A percentile compares a stretch with the other conserved stretches of the same genome.
Conservation (phyloP, 805 yeast genomes). For the Cyberlindnera meyerae region DNA sequence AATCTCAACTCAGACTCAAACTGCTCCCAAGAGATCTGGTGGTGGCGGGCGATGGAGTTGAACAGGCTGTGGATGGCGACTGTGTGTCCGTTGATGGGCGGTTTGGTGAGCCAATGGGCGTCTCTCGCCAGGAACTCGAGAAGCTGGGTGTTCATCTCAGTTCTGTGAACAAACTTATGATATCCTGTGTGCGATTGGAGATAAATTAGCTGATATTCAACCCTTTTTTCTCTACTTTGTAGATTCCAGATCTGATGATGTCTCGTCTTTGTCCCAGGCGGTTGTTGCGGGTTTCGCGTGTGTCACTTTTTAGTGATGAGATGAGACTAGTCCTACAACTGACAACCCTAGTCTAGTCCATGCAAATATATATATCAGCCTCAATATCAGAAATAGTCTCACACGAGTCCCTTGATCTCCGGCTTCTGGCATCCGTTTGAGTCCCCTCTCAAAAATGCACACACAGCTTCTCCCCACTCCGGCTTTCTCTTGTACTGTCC, state of each 20-base stretch:
- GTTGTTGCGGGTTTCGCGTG: too few species aligned
- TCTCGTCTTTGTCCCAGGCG: background rate
- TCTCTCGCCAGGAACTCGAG: constrained; percentile 12
- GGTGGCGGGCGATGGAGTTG: constrained; percentile 3
- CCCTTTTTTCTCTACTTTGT: too few species aligned
- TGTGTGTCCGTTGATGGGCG: constrained; percentile 16
- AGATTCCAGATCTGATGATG: background rate
- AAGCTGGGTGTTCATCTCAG: too few species aligned
- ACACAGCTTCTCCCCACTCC: constrained; percentile 69
- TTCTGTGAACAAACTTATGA: too few species aligned
- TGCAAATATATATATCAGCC: background rate
- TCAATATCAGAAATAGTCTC: too few species aligned
- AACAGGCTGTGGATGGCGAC: constrained; percentile 12
- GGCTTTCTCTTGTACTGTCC: constrained; percentile 58
- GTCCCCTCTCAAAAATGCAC: constrained; percentile 35
- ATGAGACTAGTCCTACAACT: too few species aligned
- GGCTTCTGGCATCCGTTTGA: constrained; percentile 30
- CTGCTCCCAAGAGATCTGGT: constrained; percentile 3
- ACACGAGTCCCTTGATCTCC: constrained; percentile 13
- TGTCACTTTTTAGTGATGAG: too few species aligned
- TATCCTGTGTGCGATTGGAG: too few species aligned
- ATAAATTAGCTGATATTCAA: too few species aligned
- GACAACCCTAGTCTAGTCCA: too few species aligned
- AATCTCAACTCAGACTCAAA: constrained; percentile 7
- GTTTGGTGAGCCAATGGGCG: constrained; percentile 8